Percentiles rank a stretch among this genome's conserved stretches.
These are phyloP conservation scores for Cutaneotrichosporon cutaneum DNA, from an alignment of 1,284 basidiomycete genomes.

Conservation along the genomic window DNA sequence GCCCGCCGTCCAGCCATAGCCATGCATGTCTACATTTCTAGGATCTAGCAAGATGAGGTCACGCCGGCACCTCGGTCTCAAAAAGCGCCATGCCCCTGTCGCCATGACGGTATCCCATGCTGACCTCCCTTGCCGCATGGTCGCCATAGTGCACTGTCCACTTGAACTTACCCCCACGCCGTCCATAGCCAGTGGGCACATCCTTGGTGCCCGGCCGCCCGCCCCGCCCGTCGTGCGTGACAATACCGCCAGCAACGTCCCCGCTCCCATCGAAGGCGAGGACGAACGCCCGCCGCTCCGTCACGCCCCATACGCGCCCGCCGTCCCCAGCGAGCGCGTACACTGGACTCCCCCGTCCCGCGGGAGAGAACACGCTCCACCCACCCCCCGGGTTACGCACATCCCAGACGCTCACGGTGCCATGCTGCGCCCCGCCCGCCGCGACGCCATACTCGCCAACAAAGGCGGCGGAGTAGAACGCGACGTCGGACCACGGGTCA, in stretches of 20 bases:
- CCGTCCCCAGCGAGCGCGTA: slow-evolving; percentile 48
- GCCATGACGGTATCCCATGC: slow-evolving; percentile 44
- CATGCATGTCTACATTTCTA: slow-evolving; percentile 4
- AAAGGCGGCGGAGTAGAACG: slow-evolving; percentile 45
- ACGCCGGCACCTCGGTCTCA: slow-evolving; percentile 22
- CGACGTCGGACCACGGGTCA: slow-evolving; percentile 50
- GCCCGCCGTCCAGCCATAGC: not conserved
- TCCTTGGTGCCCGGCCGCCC: slow-evolving; percentile 12
- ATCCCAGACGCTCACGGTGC: slow-evolving; percentile 48
- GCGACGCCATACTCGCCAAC: slow-evolving; percentile 40
- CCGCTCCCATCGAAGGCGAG: slow-evolving; percentile 46
- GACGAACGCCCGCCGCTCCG: slow-evolving; percentile 47
- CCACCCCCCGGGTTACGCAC: slow-evolving; percentile 30
- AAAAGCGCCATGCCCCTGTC: slow-evolving; percentile 36
- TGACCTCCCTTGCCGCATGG: slow-evolving; percentile 24
- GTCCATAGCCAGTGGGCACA: slow-evolving; percentile 34
- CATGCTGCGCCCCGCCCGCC: slow-evolving; percentile 47
- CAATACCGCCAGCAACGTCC: slow-evolving; percentile 25
- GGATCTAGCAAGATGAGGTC: not conserved
- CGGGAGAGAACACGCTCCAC: slow-evolving; percentile 49
- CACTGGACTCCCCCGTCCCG: slow-evolving; percentile 48
- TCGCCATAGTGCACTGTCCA: slow-evolving; percentile 42
- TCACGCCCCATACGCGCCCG: slow-evolving; percentile 51
- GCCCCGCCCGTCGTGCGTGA: slow-evolving; percentile 7
- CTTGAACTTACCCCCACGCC: slow-evolving; percentile 36